These are phyloP conservation scores for Fusarium staphyleae DNA, from an alignment of 2,329 filamentous ascomycete genomes.

Conservation along the genomic window DNA sequence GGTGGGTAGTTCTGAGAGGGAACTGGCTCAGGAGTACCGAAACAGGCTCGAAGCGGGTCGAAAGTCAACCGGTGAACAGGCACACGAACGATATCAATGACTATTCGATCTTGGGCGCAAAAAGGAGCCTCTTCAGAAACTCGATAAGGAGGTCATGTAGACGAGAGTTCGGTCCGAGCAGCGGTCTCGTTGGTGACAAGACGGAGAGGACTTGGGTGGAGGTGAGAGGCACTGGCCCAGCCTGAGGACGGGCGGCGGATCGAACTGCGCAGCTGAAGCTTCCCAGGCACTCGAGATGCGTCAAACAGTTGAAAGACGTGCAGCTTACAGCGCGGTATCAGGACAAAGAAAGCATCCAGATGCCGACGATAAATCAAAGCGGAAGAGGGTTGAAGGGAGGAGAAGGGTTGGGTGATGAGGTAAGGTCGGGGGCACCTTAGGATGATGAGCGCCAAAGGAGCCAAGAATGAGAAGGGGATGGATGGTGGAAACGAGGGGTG, in stretches of 20 bases:
- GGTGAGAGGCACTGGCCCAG: constrained; percentile 26
- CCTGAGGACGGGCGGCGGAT: constrained; percentile 21
- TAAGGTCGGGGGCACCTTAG: constrained; percentile 15
- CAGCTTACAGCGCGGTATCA: constrained; percentile 21
- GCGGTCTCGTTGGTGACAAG: constrained; percentile 37
- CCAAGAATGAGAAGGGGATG: constrained; percentile 30
- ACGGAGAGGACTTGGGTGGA: constrained; percentile 32
- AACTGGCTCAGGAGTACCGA: constrained; percentile 29
- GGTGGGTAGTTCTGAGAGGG: constrained; percentile 19
- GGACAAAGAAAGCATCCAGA: constrained; percentile 23
- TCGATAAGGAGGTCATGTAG: constrained; percentile 36
- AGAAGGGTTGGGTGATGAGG: constrained; percentile 31
- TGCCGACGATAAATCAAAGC: constrained; percentile 13
- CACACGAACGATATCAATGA: constrained; percentile 18
- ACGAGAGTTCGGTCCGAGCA: constrained; percentile 26
- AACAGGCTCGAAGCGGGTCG: constrained; percentile 29
- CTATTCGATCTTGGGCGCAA: constrained; percentile 28
- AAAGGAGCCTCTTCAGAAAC: constrained; percentile 30
- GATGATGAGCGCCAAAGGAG: constrained; percentile 24
- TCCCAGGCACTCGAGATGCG: constrained; percentile 14
- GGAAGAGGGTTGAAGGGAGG: constrained; percentile 21
- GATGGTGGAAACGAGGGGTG: constrained; percentile 34
- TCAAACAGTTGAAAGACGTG: constrained; percentile 13
- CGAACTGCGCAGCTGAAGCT: constrained; percentile 25
- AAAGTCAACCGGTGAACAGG: constrained; percentile 7